Conservation (phyloP, 306 rosid species). For the Hippophae rhamnoides region DNA sequence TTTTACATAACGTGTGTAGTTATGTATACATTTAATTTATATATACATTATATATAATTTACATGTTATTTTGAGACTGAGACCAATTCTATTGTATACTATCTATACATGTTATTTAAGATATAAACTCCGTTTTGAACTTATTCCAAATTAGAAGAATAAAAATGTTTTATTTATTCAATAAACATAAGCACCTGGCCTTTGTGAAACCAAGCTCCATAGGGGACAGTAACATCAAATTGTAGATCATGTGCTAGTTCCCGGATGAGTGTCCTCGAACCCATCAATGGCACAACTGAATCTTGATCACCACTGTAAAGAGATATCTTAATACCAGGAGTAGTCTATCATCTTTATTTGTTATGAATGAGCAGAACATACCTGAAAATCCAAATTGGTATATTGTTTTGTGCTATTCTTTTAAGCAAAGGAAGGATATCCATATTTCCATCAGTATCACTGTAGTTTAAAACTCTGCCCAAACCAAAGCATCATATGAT, state of each 20-base stretch:
- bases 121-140: no score
- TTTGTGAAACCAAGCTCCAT: conserved; percentile 81
- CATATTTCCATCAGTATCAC: conserved; percentile 42
- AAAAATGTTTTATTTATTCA: neutral
- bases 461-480: conserved; percentile 56
- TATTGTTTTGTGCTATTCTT: conserved; percentile 51
- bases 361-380: conserved; percentile 15
- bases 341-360: no score
- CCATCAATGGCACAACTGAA: conserved; percentile 74
- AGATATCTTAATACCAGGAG: neutral
- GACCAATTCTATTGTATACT: no score
- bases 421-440: conserved; percentile 69
- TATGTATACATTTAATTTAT: no score
- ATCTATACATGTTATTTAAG: no score
- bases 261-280: conserved; percentile 67
- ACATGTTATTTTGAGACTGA: no score
- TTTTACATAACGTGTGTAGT: no score
- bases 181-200: conserved; percentile 48
- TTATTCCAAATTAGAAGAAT: no score
- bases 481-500: conserved; percentile 13
- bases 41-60: no score
- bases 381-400: conserved; percentile 95
- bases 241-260: conserved; percentile 70
- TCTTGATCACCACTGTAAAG: conserved; percentile 75
- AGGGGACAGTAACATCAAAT: conserved; percentile 53